Evolutionary conservation across 768 basidiomycete genomes (phyloP), one percentile per base, ranked within the genome.

Genomic region (Tephrocybe rancida): DNA sequence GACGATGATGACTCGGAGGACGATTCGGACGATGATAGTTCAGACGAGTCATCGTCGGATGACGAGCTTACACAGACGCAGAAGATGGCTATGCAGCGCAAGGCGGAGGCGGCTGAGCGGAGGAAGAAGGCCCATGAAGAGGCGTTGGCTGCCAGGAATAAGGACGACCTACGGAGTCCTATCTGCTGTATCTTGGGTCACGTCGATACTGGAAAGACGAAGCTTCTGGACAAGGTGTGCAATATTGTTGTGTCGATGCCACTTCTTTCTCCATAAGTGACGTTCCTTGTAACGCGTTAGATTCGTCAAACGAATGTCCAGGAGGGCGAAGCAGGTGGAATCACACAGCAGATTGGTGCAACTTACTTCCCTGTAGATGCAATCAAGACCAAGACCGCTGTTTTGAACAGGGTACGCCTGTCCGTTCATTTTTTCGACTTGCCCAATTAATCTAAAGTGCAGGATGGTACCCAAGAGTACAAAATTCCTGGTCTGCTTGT

Each of bases 231-330:
- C 70, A 98, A 98, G 82, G 94, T 92, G 49, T 49, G 56, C 29
- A 48, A 9, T 42, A 29, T 16, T 50, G 44, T 22, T 24, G 19
- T 42, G 45, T 21, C 11, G 11, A 9, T 32, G 18, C 14, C 29
- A 45, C 55, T 52, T 57, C 37, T 32, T 22, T 32, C 25, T 25
- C 41, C 49, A 29, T 48, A 39, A 41, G n/a, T n/a, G n/a, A n/a
- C n/a, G n/a, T n/a, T n/a, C n/a, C n/a, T n/a, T n/a, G n/a, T n/a
- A n/a, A n/a, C n/a, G n/a, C n/a, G n/a, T 48, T 59, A 97, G 94
- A 99, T 99, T 68, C 95, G 97, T 61, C 96, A 98, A 88, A 98
- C 96, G 4, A 98, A 98, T 61, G 97, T 99, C 19, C 95, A 98
- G 72, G 97, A 98, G 68, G 97, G 97, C 50, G 97, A 99, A 82